Percentiles rank a stretch among this genome's conserved stretches.
phyloP scores from a whole-genome alignment of 2,329 filamentous ascomycete species.

The Daldinia sp. region DNA sequence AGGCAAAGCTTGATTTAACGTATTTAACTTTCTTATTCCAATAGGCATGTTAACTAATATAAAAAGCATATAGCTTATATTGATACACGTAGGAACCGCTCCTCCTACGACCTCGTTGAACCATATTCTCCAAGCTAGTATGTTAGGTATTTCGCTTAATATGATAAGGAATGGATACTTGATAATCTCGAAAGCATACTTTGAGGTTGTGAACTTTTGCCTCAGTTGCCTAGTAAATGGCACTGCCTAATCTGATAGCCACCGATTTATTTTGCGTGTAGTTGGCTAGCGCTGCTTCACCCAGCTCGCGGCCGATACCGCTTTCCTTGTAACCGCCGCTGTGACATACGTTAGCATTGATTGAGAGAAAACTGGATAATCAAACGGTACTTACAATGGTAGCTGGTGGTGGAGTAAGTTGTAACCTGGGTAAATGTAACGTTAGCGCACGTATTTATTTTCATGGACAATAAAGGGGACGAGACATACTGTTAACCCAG shows the following conservation, averaged over 20 bases:
- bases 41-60: constrained; percentile 6
- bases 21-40: constrained; percentile 4
- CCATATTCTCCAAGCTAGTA: constrained; percentile 5
- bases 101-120: constrained; percentile 16
- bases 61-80: neutral
- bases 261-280: constrained; percentile 76
- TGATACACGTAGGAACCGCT: constrained; percentile 23
- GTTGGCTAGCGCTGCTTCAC: constrained; percentile 71
- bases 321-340: constrained; percentile 74
- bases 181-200: constrained; percentile 8
- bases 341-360: neutral
- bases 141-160: constrained; percentile 23
- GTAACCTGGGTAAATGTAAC: constrained; percentile 50
- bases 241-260: constrained; percentile 59
- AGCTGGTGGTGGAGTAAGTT: constrained; percentile 59
- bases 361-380: constrained; percentile 21
- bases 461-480: neutral
- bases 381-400: constrained; percentile 53
- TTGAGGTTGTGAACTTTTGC: neutral
- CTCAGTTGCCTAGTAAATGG: constrained; percentile 50
- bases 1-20: neutral
- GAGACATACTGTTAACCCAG: constrained; percentile 58
- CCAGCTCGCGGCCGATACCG: constrained; percentile 80
- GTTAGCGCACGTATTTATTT: constrained; percentile 14
- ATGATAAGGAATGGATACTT: constrained; percentile 13